Percentiles rank a stretch among this genome's conserved stretches.
These are phyloP conservation scores for Erigeron canadensis DNA, from an alignment of 129 eudicot species.

Conservation along the genomic window DNA sequence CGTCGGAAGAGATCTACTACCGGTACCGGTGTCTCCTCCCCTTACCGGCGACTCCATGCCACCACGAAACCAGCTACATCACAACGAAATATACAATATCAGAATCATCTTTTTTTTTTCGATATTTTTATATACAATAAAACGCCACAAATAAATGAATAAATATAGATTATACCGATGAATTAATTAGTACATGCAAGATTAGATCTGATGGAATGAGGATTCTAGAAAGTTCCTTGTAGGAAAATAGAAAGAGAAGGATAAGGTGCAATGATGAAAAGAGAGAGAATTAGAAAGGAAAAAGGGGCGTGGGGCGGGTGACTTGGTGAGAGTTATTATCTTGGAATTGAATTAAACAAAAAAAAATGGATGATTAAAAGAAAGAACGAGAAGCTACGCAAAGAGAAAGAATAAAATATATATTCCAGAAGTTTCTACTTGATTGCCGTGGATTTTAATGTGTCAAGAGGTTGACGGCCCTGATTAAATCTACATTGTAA, in stretches of 20 bases:
- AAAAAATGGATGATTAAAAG: conserved; percentile 19
- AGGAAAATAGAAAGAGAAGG: not conserved
- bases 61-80: conserved; percentile 13
- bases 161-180: not conserved
- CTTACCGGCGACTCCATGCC: conserved; percentile 49
- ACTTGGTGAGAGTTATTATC: no score
- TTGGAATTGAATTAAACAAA: not conserved
- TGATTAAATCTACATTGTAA: conserved; percentile 15
- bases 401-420: not conserved
- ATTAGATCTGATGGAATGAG: conserved; percentile 25
- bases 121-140: not conserved
- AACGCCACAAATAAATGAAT: not conserved
- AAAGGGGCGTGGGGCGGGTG: not conserved
- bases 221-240: conserved; percentile 67
- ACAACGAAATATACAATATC: not conserved
- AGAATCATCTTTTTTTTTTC: no score
- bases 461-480: conserved; percentile 24
- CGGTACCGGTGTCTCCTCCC: conserved; percentile 38
- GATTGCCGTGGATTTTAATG: conserved; percentile 18
- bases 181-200: not conserved
- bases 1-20: conserved; percentile 67
- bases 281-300: not conserved
- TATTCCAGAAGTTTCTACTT: conserved; percentile 48
- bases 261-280: not conserved
- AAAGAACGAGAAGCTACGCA: conserved; percentile 47